Evolutionary conservation across 176 grass and related monocot genomes (phyloP).

Genomic region (Aechmea fasciata): DNA sequence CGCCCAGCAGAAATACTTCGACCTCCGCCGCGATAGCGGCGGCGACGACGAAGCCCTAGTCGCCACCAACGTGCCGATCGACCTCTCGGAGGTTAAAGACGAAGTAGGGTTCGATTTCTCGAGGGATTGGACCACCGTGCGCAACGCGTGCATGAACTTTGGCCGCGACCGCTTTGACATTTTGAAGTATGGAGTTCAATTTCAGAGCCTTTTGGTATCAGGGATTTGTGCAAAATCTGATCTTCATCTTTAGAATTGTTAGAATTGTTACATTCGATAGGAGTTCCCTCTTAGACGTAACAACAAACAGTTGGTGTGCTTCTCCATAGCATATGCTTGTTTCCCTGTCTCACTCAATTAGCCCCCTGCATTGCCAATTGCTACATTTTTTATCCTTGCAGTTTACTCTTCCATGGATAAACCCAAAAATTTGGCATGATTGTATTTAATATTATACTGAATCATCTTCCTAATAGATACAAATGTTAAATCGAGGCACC

Average conservation of each 20-base stretch:
- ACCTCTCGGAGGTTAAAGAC: slow-evolving; percentile 43
- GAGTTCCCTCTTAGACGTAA: neutral
- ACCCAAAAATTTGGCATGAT: too few relatives aligned
- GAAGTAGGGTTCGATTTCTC: slow-evolving; percentile 72
- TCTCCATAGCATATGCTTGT: neutral
- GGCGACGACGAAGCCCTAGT: slow-evolving; percentile 29
- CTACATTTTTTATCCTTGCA: neutral
- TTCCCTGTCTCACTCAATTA: neutral
- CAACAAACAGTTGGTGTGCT: neutral
- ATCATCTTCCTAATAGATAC: too few relatives aligned
- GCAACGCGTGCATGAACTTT: slow-evolving; percentile 91
- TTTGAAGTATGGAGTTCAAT: slow-evolving; percentile 39
- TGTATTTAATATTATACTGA: too few relatives aligned
- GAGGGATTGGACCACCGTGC: slow-evolving; percentile 71
- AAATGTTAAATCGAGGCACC: too few relatives aligned
- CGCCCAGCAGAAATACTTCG: slow-evolving; percentile 69
- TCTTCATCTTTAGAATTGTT: neutral
- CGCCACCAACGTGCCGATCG: slow-evolving; percentile 46
- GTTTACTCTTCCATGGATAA: too few relatives aligned
- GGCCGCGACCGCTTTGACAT: slow-evolving; percentile 87
- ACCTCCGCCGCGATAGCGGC: slow-evolving; percentile 19
- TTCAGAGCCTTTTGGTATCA: too few relatives aligned
- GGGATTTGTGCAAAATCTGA: neutral
- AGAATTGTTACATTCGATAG: neutral
- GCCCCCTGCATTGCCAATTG: neutral